Evolutionary conservation across 352 stramenopile species (phyloP).

Genomic region (Globisporangium irregulare): DNA sequence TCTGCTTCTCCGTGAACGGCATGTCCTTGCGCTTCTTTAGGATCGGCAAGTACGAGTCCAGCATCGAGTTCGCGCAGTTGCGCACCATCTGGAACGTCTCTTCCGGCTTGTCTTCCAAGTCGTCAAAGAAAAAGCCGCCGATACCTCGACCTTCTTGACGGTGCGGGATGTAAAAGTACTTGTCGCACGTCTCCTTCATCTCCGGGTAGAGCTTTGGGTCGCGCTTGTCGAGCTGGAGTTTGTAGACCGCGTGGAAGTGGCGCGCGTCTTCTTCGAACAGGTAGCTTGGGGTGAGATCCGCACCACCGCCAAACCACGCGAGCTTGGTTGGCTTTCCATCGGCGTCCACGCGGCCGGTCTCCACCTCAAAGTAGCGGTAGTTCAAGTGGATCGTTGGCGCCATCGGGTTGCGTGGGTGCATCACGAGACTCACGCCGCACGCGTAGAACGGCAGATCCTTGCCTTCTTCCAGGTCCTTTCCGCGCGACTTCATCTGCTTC

Average conservation of each 20-base stretch:
- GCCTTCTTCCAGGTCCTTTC: slow-evolving; percentile 68
- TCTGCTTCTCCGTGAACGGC: slow-evolving; percentile 94
- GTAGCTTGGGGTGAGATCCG: slow-evolving; percentile 97
- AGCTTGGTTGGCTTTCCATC: slow-evolving; percentile 78
- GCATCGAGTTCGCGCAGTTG: slow-evolving; percentile 75
- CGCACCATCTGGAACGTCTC: slow-evolving; percentile 81
- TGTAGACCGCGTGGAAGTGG: slow-evolving; percentile 98
- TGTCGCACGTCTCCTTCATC: slow-evolving; percentile 97
- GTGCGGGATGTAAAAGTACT: slow-evolving; percentile 98
- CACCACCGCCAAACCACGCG: slow-evolving; percentile 95
- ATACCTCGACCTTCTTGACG: slow-evolving; percentile 94
- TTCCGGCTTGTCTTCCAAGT: slow-evolving; percentile 94
- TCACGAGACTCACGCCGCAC: slow-evolving; percentile 94
- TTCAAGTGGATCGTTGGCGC: slow-evolving; percentile 98
- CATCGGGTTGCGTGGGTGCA: slow-evolving; percentile 94
- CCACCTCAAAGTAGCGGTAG: slow-evolving; percentile 98
- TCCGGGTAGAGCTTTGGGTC: slow-evolving; percentile 91
- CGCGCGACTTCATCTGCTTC: slow-evolving; percentile 78
- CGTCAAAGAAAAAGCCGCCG: slow-evolving; percentile 99
- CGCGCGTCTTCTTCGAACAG: slow-evolving; percentile 94
- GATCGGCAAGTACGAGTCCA: slow-evolving; percentile 95
- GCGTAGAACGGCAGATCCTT: slow-evolving; percentile 95
- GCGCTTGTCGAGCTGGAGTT: slow-evolving; percentile 90
- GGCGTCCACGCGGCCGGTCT: slow-evolving; percentile 69
- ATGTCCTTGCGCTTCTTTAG: slow-evolving; percentile 95